Percentiles rank a stretch among this genome's conserved stretches.
These are phyloP conservation scores for Kwoniella botswanensis DNA, from an alignment of 768 basidiomycete genomes.

Conservation along the genomic window DNA sequence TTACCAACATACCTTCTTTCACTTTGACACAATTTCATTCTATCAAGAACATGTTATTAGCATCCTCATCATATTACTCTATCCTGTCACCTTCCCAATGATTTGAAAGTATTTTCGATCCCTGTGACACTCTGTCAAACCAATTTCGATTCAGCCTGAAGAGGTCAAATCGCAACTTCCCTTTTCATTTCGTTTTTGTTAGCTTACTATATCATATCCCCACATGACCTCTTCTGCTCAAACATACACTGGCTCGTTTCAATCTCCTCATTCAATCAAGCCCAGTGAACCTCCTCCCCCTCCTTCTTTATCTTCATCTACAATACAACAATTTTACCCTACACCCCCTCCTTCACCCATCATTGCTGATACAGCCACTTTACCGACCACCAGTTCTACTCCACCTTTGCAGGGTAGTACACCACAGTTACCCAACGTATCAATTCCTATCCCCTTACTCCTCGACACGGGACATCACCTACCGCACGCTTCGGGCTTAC, in stretches of 20 bases:
- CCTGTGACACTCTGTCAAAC: neutral
- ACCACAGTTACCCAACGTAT: neutral
- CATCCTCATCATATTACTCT: neutral
- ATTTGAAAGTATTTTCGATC: neutral
- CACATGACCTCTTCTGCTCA: slow-evolving; percentile 12
- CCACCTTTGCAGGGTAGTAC: neutral
- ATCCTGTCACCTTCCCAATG: too few relatives aligned
- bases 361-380: slow-evolving; percentile 13
- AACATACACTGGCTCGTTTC: neutral
- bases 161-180: neutral
- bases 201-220: slow-evolving; percentile 3
- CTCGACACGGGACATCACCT: slow-evolving; percentile 29
- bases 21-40: too few relatives aligned
- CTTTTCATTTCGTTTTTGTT: neutral
- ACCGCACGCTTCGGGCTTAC: slow-evolving; percentile 35
- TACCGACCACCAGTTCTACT: neutral
- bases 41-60: too few relatives aligned
- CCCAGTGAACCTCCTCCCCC: slow-evolving; percentile 1
- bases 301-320: neutral
- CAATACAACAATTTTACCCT: slow-evolving; percentile 26
- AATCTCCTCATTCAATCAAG: slow-evolving; percentile 6
- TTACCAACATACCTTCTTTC: too few relatives aligned
- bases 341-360: slow-evolving; percentile 40
- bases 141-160: slow-evolving; percentile 14
- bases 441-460: slow-evolving; percentile 20